Percentiles rank a stretch among this genome's conserved stretches.
phyloP scores from a whole-genome alignment of 2,329 filamentous ascomycete species.

The Alternaria tenuissima region DNA sequence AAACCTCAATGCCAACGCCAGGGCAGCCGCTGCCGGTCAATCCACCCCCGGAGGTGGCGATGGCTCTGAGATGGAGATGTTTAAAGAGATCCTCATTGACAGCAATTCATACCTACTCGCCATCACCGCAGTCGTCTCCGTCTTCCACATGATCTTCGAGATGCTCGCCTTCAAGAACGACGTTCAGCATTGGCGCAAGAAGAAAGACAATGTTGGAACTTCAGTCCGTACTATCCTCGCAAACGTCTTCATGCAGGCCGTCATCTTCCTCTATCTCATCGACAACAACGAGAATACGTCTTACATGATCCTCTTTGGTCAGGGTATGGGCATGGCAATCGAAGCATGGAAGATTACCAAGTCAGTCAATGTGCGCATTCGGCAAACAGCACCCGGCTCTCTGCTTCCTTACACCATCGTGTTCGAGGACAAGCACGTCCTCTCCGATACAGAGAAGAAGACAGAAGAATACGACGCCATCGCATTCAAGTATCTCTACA shows the following conservation, averaged over 20 bases:
- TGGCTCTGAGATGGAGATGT: slow-evolving; percentile 92
- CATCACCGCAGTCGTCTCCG: slow-evolving; percentile 82
- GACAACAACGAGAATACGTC: slow-evolving; percentile 98
- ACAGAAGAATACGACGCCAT: slow-evolving; percentile 98
- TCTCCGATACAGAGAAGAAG: slow-evolving; percentile 94
- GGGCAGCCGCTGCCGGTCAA: slow-evolving; percentile 76
- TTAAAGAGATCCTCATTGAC: slow-evolving; percentile 94
- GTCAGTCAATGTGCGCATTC: slow-evolving; percentile 85
- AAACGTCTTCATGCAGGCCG: slow-evolving; percentile 95
- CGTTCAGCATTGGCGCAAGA: slow-evolving; percentile 97
- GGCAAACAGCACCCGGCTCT: slow-evolving; percentile 71
- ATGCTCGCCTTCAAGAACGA: slow-evolving; percentile 97
- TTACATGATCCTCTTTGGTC: slow-evolving; percentile 97
- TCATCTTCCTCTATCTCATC: slow-evolving; percentile 96
- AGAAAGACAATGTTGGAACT: slow-evolving; percentile 98
- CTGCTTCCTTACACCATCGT: slow-evolving; percentile 79
- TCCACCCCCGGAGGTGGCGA: slow-evolving; percentile 80
- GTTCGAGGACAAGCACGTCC: slow-evolving; percentile 96
- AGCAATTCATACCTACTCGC: slow-evolving; percentile 91
- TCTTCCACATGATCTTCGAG: slow-evolving; percentile 94
- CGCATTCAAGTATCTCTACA: slow-evolving; percentile 97
- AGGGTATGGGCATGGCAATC: slow-evolving; percentile 82
- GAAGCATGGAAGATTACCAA: slow-evolving; percentile 98
- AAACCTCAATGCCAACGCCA: slow-evolving; percentile 82
- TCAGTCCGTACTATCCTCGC: slow-evolving; percentile 94